Conservation (phyloP, 306 rosid genomes). For the Luffa aegyptiaca region DNA sequence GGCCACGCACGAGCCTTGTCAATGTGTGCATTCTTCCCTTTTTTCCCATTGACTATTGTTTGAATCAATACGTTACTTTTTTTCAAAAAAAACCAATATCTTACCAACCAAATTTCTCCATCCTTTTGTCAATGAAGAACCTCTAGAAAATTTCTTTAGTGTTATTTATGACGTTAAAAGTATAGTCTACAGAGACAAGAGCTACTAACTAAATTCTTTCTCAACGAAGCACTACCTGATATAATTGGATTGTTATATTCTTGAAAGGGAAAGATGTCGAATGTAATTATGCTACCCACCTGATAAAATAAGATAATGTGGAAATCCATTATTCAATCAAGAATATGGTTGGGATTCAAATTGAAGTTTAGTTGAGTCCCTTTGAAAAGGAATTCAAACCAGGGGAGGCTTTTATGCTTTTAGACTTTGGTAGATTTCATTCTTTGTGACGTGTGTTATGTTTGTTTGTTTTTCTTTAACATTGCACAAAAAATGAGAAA, state of each 20-base stretch:
- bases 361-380: not conserved
- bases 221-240: too few species aligned
- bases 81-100: not conserved
- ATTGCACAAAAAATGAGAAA: not conserved
- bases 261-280: too few species aligned
- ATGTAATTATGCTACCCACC: not conserved
- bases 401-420: too few species aligned
- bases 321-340: not conserved
- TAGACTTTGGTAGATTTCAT: not conserved
- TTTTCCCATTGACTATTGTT: not conserved
- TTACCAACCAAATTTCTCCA: not conserved
- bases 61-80: too few species aligned
- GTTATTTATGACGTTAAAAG: too few species aligned
- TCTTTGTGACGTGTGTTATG: not conserved
- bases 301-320: not conserved
- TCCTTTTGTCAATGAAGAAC: not conserved
- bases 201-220: too few species aligned
- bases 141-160: too few species aligned
- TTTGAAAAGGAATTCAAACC: not conserved
- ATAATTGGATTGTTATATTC: too few species aligned
- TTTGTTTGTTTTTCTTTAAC: too few species aligned
- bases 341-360: not conserved
- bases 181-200: too few species aligned
- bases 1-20: conserved; percentile 3
- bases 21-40: not conserved